Conservation (phyloP, 2,329 filamentous ascomycete genomes). For the Aspergillus udagawae region DNA sequence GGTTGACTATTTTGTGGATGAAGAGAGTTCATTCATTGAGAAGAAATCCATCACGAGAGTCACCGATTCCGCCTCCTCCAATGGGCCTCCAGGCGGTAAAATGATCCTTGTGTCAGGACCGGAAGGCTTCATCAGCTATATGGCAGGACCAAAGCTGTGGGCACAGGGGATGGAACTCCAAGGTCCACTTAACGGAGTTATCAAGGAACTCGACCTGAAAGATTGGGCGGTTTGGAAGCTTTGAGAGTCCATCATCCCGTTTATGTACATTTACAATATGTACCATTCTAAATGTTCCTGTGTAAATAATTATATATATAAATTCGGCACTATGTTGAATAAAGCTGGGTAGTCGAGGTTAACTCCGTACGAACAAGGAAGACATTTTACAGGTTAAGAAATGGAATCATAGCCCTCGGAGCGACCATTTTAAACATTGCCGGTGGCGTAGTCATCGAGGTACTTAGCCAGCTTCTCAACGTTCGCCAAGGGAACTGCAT, state of each 20-base stretch:
- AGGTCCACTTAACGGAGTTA: conserved; percentile 66
- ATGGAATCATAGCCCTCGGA: neutral
- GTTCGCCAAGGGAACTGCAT: conserved; percentile 61
- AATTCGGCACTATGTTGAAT: conserved; percentile 2
- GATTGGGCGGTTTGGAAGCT: conserved; percentile 59
- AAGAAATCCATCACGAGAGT: conserved; percentile 45
- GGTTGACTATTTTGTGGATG: conserved; percentile 77
- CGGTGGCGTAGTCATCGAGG: conserved; percentile 51
- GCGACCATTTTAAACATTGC: neutral
- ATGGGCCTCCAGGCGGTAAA: conserved; percentile 28
- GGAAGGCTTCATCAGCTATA: conserved; percentile 78
- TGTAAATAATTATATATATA: conserved; percentile 1
- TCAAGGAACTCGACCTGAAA: conserved; percentile 57
- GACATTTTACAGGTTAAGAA: neutral
- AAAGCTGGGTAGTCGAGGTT: neutral
- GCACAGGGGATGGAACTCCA: conserved; percentile 67
- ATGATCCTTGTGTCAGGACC: conserved; percentile 85
- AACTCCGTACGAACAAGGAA: neutral
- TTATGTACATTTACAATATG: neutral
- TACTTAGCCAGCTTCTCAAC: conserved; percentile 41
- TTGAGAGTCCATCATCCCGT: conserved; percentile 27
- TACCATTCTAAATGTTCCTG: neutral
- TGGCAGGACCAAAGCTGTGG: conserved; percentile 78
- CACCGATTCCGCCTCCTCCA: conserved; percentile 21
- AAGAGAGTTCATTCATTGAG: conserved; percentile 67